These are phyloP conservation scores for Kodamaea anthophila DNA, from an alignment of 1,139 yeast species.

Conservation along the genomic window DNA sequence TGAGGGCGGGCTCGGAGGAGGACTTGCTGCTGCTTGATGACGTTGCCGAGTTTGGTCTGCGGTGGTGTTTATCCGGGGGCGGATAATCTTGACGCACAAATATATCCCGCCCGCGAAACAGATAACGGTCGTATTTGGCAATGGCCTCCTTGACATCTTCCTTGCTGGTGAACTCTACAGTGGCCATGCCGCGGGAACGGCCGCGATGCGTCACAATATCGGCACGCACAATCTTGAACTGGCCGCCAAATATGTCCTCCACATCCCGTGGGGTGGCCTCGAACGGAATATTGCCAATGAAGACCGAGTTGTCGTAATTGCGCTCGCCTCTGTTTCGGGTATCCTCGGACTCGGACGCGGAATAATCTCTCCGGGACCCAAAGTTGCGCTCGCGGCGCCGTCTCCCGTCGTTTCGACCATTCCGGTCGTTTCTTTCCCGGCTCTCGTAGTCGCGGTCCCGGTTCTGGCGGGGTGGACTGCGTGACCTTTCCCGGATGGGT, in stretches of 20 bases:
- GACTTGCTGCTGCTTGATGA: slow-evolving; percentile 7
- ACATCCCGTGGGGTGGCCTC: slow-evolving; percentile 55
- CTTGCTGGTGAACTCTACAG: slow-evolving; percentile 73
- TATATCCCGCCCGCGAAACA: slow-evolving; percentile 71
- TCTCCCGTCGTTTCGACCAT: slow-evolving; percentile 17
- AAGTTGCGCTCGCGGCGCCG: slow-evolving; percentile 19
- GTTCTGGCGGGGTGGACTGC: slow-evolving; percentile 16
- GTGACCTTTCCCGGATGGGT: slow-evolving; percentile 38
- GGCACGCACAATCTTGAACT: slow-evolving; percentile 76
- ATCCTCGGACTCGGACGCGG: slow-evolving; percentile 13
- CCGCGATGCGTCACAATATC: slow-evolving; percentile 83
- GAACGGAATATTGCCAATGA: slow-evolving; percentile 70
- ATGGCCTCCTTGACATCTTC: slow-evolving; percentile 77
- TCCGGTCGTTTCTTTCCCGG: slow-evolving; percentile 12
- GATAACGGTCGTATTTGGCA: slow-evolving; percentile 58
- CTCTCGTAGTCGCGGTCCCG: slow-evolving; percentile 15
- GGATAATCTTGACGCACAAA: slow-evolving; percentile 89
- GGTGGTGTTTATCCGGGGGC: slow-evolving; percentile 48
- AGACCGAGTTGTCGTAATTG: slow-evolving; percentile 63
- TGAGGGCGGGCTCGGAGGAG: slow-evolving; percentile 5
- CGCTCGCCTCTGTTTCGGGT: slow-evolving; percentile 46
- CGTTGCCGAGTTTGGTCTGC: slow-evolving; percentile 5
- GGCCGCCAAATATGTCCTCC: slow-evolving; percentile 50
- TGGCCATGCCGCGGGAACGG: slow-evolving; percentile 86
- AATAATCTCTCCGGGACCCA: slow-evolving; percentile 19